Conservation (phyloP, 1,284 basidiomycete genomes). For the Rhodotorula sp. region DNA sequence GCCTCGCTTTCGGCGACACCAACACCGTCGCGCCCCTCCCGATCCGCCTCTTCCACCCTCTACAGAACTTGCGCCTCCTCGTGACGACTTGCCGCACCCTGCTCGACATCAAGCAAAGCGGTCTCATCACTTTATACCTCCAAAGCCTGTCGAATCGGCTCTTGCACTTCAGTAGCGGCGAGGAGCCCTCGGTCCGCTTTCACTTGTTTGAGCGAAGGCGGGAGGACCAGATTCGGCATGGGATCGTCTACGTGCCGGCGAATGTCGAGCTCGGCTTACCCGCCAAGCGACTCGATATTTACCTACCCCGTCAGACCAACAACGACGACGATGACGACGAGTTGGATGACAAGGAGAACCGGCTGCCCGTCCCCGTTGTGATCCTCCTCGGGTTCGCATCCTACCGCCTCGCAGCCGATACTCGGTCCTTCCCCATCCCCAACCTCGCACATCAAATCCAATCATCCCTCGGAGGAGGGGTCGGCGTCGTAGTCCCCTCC, state of each 20-base stretch:
- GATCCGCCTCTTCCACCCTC: slow-evolving; percentile 14
- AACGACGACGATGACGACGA: not conserved
- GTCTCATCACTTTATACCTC: slow-evolving; percentile 43
- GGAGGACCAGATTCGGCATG: too few species aligned
- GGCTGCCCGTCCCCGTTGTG: slow-evolving; percentile 45
- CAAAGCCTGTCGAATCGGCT: slow-evolving; percentile 47
- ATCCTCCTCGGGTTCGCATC: slow-evolving; percentile 45
- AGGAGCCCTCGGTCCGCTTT: slow-evolving; percentile 26
- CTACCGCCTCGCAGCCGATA: slow-evolving; percentile 6
- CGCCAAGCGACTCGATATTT: slow-evolving; percentile 45
- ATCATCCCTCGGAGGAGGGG: slow-evolving; percentile 43
- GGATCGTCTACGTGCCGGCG: slow-evolving; percentile 40
- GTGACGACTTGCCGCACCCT: slow-evolving; percentile 25
- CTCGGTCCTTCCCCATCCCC: slow-evolving; percentile 34
- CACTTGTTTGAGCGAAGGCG: slow-evolving; percentile 32
- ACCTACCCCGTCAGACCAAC: slow-evolving; percentile 20
- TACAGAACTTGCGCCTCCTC: slow-evolving; percentile 45
- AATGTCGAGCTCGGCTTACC: slow-evolving; percentile 3
- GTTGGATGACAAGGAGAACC: not conserved
- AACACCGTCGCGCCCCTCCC: slow-evolving; percentile 30
- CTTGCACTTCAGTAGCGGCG: slow-evolving; percentile 47
- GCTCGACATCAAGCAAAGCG: slow-evolving; percentile 41
- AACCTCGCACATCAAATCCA: slow-evolving; percentile 49
- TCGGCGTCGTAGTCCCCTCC: slow-evolving; percentile 51
- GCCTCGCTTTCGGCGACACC: not conserved